Conservation (phyloP, 768 basidiomycete species). For the Steccherinum ochraceum region DNA sequence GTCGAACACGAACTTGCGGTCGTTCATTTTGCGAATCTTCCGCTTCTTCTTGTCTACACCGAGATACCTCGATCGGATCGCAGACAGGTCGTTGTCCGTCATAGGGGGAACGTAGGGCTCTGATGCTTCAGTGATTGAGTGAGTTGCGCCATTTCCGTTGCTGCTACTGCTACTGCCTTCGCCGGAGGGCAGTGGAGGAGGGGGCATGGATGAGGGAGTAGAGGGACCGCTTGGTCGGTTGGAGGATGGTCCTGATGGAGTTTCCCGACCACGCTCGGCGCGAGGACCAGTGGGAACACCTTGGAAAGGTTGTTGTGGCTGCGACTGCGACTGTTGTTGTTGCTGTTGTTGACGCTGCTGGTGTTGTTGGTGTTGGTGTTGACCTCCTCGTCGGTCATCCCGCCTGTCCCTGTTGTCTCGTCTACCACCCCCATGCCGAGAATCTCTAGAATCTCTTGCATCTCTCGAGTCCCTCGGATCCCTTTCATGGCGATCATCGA, state of each 20-base stretch:
- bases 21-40: constrained; percentile 90
- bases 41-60: constrained; percentile 93
- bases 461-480: neutral
- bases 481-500: neutral
- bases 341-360: constrained; percentile 24
- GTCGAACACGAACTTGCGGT: constrained; percentile 98
- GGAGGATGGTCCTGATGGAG: constrained; percentile 19
- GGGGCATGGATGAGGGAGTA: constrained; percentile 41
- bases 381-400: constrained; percentile 28
- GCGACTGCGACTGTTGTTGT: constrained; percentile 26
- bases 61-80: constrained; percentile 89
- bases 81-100: constrained; percentile 73
- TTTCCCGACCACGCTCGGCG: constrained; percentile 55
- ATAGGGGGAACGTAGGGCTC: constrained; percentile 52
- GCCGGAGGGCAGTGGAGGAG: constrained; percentile 32
- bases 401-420: constrained; percentile 20
- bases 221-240: constrained; percentile 24
- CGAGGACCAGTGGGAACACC: constrained; percentile 79
- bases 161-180: constrained; percentile 8
- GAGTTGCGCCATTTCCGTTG: constrained; percentile 8
- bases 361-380: constrained; percentile 29
- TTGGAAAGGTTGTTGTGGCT: constrained; percentile 33
- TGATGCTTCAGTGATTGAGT: constrained; percentile 30
- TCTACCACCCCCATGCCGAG: constrained; percentile 17
- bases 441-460: no score